A percentile compares a stretch with the other conserved stretches of the same genome.
Conservation (phyloP, 2,329 filamentous ascomycete species). For the Ascochyta pisi region DNA sequence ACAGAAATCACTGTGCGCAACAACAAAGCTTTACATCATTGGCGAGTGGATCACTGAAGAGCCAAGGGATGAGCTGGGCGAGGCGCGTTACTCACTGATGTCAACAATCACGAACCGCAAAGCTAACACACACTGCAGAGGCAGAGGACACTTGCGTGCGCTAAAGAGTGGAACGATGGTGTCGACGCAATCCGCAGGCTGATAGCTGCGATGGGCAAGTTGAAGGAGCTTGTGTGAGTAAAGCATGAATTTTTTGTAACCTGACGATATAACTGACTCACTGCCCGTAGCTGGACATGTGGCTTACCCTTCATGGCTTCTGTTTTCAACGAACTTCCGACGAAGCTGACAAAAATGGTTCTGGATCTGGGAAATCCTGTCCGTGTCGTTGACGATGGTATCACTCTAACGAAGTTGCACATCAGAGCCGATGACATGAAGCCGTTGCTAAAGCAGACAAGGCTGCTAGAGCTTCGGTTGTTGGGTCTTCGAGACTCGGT, state of each 20-base stretch:
- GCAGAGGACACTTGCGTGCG: not conserved
- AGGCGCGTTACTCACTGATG: not conserved
- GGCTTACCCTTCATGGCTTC: conserved; percentile 34
- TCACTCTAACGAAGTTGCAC: conserved; percentile 26
- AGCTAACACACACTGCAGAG: conserved; percentile 1
- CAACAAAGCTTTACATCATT: conserved; percentile 36
- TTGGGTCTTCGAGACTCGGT: conserved; percentile 36
- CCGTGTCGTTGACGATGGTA: conserved; percentile 20
- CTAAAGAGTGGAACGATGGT: conserved; percentile 28
- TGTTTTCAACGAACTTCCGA: conserved; percentile 31
- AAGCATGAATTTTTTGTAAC: not conserved
- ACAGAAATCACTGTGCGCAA: not conserved
- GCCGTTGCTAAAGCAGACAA: conserved; percentile 29
- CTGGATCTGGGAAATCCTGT: conserved; percentile 37
- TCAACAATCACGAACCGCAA: not conserved
- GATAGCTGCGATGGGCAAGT: conserved; percentile 26
- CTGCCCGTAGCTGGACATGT: conserved; percentile 36
- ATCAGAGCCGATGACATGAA: conserved; percentile 34
- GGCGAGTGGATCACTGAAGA: conserved; percentile 30
- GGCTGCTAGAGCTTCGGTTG: conserved; percentile 39
- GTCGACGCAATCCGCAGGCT: conserved; percentile 25
- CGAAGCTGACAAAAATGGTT: conserved; percentile 35
- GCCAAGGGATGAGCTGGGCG: not conserved
- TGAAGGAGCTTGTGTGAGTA: conserved; percentile 41
- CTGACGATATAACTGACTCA: not conserved